Evolutionary conservation across 306 rosid genomes (phyloP).

Genomic region (Castanea sativa): DNA sequence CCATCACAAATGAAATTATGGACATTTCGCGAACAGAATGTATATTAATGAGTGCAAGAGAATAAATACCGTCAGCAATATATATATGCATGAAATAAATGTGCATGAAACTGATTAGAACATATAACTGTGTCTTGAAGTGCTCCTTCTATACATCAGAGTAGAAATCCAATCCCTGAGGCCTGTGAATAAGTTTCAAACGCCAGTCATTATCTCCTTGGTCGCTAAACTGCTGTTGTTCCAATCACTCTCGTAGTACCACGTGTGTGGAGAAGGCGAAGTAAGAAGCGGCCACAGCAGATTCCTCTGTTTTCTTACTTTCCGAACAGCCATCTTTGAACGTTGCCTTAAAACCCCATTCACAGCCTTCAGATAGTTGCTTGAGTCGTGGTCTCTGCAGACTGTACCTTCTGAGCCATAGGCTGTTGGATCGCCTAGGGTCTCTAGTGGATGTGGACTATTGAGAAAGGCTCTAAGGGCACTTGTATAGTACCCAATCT

Average conservation of each 20-base stretch:
- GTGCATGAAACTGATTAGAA: not conserved
- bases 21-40: no score
- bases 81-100: not conserved
- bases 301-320: constrained; percentile 41
- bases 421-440: constrained; percentile 86
- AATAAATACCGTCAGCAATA: no score
- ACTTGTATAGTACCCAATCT: constrained; percentile 47
- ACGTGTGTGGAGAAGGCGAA: constrained; percentile 65
- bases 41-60: no score
- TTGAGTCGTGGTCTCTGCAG: constrained; percentile 82
- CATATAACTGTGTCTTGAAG: not conserved
- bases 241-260: constrained; percentile 56
- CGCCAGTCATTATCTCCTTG: constrained; percentile 63
- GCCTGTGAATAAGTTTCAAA: constrained; percentile 8
- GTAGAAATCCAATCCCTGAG: not conserved
- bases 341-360: constrained; percentile 54
- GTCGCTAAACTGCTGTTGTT: constrained; percentile 30
- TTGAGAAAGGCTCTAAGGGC: constrained; percentile 63
- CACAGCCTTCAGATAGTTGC: constrained; percentile 78
- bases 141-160: no score
- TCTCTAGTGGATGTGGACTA: constrained; percentile 84
- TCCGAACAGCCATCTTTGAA: constrained; percentile 30
- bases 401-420: constrained; percentile 85
- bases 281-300: constrained; percentile 58
- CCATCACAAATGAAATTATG: no score